Base-by-base conservation (phyloP, 176 grass and related monocot genomes). In the Bothriochloa decipiens region DNA sequence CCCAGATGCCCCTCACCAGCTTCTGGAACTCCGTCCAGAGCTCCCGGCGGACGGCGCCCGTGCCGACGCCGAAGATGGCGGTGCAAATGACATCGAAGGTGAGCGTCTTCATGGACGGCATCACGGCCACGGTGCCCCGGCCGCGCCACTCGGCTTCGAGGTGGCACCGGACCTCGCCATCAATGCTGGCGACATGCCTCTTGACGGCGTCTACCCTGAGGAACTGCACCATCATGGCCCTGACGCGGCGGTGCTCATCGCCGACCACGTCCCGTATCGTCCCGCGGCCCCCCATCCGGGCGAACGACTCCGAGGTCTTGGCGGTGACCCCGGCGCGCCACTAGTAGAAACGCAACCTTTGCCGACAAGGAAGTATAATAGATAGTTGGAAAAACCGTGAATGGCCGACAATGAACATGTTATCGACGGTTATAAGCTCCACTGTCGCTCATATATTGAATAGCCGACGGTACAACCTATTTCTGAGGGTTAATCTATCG, bases 61-160 rank as follows among this genome's bases (percentile, higher is more conserved):
- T 73, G 35, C 57, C 61, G 7, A 90, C 39, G 23, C 67, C 61
- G 23, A 91, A 70, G 25, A 91, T 47, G 12, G 70, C 49, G 6
- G 70, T 65, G 70, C 89, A 87, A 61, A 84, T 84, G 69, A 81
- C 47, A 50, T 83, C 80, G 55, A 90, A 90, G 11, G 84, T 87
- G 26, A 90, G 80, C 33, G 15, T 11, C 84, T 90, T 90, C 74
- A 80, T 87, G 17, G 85, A 75, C 27, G 83, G 79, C 83, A 86
- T 73, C 65, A 86, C 73, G 65, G 55, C 72, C 20, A 90, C 49
- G 18, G 57, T 75, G 11, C 7, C 14, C 4, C 33, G 15, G 67
- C 58, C 84, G 50, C 13, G 0, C 79, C 83, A 86, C 35, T 78
- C 32, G 2, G 41, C 20, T 57, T 70, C 15, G 73, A 90, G 65